These are phyloP conservation scores for Eimeria sp. DNA, from an alignment of 169 alveolate genomes.

Conservation along the genomic window DNA sequence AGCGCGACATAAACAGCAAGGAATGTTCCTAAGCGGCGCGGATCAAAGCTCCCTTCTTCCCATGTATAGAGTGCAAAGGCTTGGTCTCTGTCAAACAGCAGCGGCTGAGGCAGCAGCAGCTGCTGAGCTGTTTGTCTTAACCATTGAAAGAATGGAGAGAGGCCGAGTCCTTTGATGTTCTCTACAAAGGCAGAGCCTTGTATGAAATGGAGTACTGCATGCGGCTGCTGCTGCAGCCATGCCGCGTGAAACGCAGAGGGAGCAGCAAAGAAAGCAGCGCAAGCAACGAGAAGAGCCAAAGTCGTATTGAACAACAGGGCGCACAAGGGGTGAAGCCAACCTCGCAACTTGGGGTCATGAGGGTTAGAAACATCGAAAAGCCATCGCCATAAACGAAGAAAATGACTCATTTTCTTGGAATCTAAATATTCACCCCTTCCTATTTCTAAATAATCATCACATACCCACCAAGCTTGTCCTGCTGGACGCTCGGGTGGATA, in stretches of 20 bases:
- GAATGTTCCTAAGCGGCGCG: neutral
- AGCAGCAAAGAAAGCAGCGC: constrained; percentile 38
- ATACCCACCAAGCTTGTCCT: neutral
- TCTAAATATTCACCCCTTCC: neutral
- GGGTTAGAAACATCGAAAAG: constrained; percentile 19
- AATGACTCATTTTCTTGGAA: neutral
- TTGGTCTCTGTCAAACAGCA: constrained; percentile 17
- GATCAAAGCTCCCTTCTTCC: constrained; percentile 15
- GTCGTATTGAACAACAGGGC: neutral
- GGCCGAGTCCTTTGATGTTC: neutral
- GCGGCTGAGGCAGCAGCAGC: constrained; percentile 9
- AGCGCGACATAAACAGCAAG: constrained; percentile 1
- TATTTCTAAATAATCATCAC: neutral
- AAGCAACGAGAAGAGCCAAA: constrained; percentile 19
- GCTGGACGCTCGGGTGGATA: neutral
- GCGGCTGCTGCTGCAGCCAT: constrained; percentile 40
- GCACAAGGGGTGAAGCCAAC: constrained; percentile 27
- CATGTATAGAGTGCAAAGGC: neutral
- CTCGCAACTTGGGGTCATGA: constrained; percentile 43
- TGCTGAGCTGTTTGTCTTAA: neutral
- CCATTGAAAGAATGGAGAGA: neutral
- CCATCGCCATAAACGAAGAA: neutral
- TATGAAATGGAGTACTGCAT: neutral
- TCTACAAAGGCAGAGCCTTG: neutral
- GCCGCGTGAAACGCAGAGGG: constrained; percentile 25